Conservation (phyloP, 2,329 filamentous ascomycete genomes). For the Colletotrichum cereale region DNA sequence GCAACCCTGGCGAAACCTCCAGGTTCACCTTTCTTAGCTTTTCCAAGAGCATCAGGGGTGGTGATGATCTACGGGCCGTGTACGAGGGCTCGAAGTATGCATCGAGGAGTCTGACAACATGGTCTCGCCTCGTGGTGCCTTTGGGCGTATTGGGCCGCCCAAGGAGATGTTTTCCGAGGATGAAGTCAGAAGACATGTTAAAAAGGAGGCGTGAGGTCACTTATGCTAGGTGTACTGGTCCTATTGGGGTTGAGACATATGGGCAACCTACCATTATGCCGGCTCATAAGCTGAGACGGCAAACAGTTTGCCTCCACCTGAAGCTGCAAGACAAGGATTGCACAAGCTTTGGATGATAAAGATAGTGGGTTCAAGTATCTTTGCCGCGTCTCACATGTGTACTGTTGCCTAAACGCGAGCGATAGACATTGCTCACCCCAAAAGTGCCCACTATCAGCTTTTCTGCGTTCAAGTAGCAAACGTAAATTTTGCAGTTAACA, state of each 20-base stretch:
- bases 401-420: too few species aligned
- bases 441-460: too few species aligned
- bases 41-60: slow-evolving; percentile 59
- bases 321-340: too few species aligned
- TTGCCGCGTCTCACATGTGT: too few species aligned
- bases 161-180: slow-evolving; percentile 55
- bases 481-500: neutral
- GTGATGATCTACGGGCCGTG: slow-evolving; percentile 57
- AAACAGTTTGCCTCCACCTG: too few species aligned
- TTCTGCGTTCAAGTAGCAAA: too few species aligned
- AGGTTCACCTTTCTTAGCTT: slow-evolving; percentile 69
- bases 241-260: slow-evolving; percentile 62
- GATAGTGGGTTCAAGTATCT: too few species aligned
- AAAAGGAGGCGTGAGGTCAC: slow-evolving; percentile 64
- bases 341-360: neutral
- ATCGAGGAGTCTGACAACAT: slow-evolving; percentile 55
- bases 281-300: too few species aligned
- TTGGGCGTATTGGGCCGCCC: slow-evolving; percentile 52
- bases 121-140: slow-evolving; percentile 53
- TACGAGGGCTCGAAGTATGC: slow-evolving; percentile 60
- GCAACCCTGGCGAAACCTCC: slow-evolving; percentile 72
- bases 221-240: slow-evolving; percentile 67
- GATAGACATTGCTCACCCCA: too few species aligned
- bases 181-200: slow-evolving; percentile 58
- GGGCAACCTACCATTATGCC: too few species aligned